Evolutionary conservation across 768 basidiomycete species (phyloP), one percentile per base, ranked within the genome.

Genomic region (Pulveroboletus ravenelii): DNA sequence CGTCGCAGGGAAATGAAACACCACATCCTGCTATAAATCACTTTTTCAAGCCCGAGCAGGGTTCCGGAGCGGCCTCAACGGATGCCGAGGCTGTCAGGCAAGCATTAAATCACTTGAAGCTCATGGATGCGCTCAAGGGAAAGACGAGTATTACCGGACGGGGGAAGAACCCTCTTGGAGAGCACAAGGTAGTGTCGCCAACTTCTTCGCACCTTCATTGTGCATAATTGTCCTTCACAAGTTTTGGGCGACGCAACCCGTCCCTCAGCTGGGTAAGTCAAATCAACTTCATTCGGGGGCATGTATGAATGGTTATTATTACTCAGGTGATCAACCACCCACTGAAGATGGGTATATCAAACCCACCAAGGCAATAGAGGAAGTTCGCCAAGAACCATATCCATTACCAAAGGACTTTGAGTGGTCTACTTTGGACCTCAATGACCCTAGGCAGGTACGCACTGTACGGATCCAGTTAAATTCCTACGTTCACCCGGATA

Each of bases 211-310:
- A 35, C 36, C 25, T 45, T 58, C 34, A 46, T 43, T 20, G 41
- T 53, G 30, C 51, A 45, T 57, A 49, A 48, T 54, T 23, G 23
- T 23, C 23, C 9, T 49, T 30, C 46, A 12, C 20, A 60, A 92
- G 93, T 99, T 99, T 71, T 98, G 96, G 96, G 82, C 76, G 31
- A 98, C 95, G 6, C 96, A 99, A 68, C 96, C 96, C 3, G 96
- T 99, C 7, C 89, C 92, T n/a, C 91, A 93, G 62, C 70, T 82
- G 48, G 88, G 89, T 84, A 61, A 59, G 67, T 23, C 30, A 41
- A 15, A 39, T 48, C 12, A 13, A n/a, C 39, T 17, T 27, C 10
- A 15, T 46, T 29, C 30, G 30, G n/a, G 31, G 6, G 14, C 40
- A 35, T 20, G 14, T 44, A 17, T 56, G 18, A 48, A 53, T 10